phyloP scores from a whole-genome alignment of 768 basidiomycete species.

The Leccinum boreale region DNA sequence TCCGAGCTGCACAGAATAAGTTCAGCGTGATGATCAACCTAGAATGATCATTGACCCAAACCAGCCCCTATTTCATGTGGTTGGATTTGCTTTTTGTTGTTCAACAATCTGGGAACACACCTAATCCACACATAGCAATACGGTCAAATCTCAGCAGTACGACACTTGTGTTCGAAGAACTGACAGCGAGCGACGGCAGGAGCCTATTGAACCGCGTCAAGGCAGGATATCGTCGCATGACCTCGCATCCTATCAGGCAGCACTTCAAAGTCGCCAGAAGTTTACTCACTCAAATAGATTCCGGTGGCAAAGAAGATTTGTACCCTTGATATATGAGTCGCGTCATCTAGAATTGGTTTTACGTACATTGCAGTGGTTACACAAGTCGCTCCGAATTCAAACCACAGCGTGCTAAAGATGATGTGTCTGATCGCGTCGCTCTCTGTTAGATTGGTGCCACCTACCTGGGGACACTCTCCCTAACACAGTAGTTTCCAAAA shows the following conservation, averaged over 20 bases:
- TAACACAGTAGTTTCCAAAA: not conserved
- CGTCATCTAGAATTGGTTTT: not conserved
- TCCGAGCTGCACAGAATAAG: not conserved
- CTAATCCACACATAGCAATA: constrained; percentile 2
- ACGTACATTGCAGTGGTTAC: constrained; percentile 2
- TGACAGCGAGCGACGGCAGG: constrained; percentile 2
- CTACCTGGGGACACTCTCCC: not conserved
- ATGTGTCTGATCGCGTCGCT: not conserved
- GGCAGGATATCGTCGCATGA: constrained; percentile 5
- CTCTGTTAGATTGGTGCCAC: not conserved
- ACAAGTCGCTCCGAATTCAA: not conserved
- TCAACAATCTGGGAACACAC: not conserved
- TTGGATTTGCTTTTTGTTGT: not conserved
- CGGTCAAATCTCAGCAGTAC: not conserved
- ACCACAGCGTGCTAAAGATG: not conserved
- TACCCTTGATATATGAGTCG: not conserved
- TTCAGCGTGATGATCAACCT: not conserved
- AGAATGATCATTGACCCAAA: constrained; percentile 1
- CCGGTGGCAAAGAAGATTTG: constrained; percentile 5
- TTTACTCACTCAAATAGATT: constrained; percentile 6
- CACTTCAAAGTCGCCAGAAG: not conserved
- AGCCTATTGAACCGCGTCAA: not conserved
- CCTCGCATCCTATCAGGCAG: not conserved
- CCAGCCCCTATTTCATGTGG: not conserved
- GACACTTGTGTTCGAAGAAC: not conserved